A percentile compares a stretch with the other conserved stretches of the same genome.
Evolutionary conservation across 2,329 filamentous ascomycete species (phyloP).

Genomic region (Chaetomiaceae sp.): DNA sequence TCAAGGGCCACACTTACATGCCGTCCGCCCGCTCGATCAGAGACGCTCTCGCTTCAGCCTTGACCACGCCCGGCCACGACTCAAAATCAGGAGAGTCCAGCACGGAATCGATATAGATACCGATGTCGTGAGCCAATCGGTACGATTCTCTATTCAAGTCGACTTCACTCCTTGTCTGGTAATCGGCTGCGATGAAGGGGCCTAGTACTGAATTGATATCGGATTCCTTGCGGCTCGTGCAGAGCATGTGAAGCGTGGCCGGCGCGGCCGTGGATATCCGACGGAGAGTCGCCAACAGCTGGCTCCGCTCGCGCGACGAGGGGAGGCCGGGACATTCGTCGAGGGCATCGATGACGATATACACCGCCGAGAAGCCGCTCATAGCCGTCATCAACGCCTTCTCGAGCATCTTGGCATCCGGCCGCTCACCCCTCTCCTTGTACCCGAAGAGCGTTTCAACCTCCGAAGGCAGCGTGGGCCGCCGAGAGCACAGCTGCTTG

Average conservation of each 20-base stretch:
- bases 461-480: neutral
- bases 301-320: neutral
- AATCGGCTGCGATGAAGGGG: neutral
- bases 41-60: neutral
- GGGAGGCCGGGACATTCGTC: neutral
- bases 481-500: neutral
- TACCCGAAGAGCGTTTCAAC: neutral
- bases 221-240: neutral
- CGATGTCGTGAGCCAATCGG: neutral
- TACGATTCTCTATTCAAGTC: neutral
- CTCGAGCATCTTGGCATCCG: neutral
- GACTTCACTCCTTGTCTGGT: neutral
- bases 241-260: neutral
- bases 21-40: neutral
- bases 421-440: neutral
- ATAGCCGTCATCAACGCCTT: neutral
- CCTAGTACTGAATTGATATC: neutral
- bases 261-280: neutral
- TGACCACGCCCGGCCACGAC: neutral
- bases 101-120: neutral
- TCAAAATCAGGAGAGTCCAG: neutral
- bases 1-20: neutral
- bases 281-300: neutral
- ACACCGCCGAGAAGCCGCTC: neutral
- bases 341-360: conserved; percentile 1